Base-by-base conservation (phyloP, 176 grass and related monocot species). In the Oryza officinalis region DNA sequence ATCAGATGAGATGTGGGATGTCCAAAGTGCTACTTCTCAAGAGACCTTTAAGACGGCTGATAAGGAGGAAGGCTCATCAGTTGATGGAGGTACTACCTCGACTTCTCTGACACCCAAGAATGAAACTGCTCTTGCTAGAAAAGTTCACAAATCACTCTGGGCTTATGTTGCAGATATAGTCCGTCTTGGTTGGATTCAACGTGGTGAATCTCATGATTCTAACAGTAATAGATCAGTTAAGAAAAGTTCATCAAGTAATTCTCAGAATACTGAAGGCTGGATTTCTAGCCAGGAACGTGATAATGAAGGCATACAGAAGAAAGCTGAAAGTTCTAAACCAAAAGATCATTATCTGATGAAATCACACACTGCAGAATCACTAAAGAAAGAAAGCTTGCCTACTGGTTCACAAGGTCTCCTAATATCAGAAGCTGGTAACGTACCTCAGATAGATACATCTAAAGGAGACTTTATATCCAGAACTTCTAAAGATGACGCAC, bases 151-250 rank as follows among this genome's bases (percentile, higher is more conserved):
- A 67, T 95, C 96, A 26, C 90, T 98, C 43, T 98, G 96, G 96
- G 63, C 87, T 81, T 93, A 88, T 86, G 87, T 98, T 86, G 91
- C 93, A 81, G 96, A 94, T 79, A 92, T 98, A 87, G 79, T 98
- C 73, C 91, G 88, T 71, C 80, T 98, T 83, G 89, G 96, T 86
- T 94, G 89, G 89, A 76, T 89, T 86, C 66, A 87, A 45, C 92
- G 27, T 80, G 71, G 81, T 75, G 85, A 90, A 74, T 88, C 93
- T 80, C 70, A 67, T 75, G 85, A 86, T 74, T 86, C 85, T 69
- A 85, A 46, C 65, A 83, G 69, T 65, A 81, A 69, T 46, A 98
- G 72, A 88, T 94, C 91, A 78, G 80, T 81, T 79, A 92, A 89
- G 65, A 92, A 82, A 89, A 90, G 83, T 89, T 95, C 87, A 63